A percentile compares a stretch with the other conserved stretches of the same genome.
Conservation (phyloP, 306 rosid species). For the Rosa lucieae region DNA sequence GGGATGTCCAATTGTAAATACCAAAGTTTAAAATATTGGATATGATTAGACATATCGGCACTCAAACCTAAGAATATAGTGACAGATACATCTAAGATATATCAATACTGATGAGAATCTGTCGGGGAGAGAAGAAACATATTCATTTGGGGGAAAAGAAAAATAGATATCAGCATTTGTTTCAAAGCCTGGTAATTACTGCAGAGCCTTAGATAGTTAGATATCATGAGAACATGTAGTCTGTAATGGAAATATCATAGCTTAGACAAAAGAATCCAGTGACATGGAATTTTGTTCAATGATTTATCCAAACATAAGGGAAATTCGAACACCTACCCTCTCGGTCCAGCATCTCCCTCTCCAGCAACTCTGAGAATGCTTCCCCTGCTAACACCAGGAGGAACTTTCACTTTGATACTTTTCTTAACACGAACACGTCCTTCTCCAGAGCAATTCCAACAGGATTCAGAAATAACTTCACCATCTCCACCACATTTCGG, state of each 20-base stretch:
- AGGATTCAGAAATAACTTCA: constrained; percentile 84
- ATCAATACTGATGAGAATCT: neutral
- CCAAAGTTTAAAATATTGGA: too few relatives aligned
- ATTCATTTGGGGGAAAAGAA: too few relatives aligned
- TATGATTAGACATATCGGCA: too few relatives aligned
- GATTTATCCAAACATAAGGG: too few relatives aligned
- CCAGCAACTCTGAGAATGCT: too few relatives aligned
- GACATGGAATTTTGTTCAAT: too few relatives aligned
- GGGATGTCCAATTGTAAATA: too few relatives aligned
- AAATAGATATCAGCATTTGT: too few relatives aligned
- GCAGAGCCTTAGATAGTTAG: neutral
- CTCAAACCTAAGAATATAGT: neutral
- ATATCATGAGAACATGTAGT: neutral
- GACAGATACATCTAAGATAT: neutral
- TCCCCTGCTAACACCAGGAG: constrained; percentile 89
- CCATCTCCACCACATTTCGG: constrained; percentile 93
- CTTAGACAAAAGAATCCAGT: neutral
- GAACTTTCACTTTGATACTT: constrained; percentile 86
- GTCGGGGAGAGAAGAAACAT: neutral
- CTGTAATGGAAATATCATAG: neutral
- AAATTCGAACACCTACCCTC: too few relatives aligned
- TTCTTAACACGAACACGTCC: constrained; percentile 82
- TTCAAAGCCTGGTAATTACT: neutral
- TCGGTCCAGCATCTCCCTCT: too few relatives aligned
- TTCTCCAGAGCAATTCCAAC: constrained; percentile 87